phyloP scores from a whole-genome alignment of 345 rosid genomes.

The Aquilaria yunnanensis region DNA sequence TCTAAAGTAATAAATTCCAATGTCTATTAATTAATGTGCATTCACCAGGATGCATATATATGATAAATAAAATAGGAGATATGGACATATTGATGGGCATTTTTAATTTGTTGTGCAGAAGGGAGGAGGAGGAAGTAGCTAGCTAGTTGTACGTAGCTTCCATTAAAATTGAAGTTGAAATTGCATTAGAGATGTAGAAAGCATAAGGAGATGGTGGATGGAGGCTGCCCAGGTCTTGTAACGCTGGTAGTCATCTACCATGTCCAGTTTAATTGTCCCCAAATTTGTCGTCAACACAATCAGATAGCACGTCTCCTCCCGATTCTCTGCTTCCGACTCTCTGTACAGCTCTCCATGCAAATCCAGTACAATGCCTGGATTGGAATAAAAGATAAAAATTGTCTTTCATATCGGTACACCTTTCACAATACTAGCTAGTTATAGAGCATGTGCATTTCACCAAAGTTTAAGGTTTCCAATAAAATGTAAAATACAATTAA shows the following conservation, averaged over 20 bases:
- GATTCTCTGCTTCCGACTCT: slow-evolving; percentile 37
- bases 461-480: neutral
- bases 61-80: too few relatives aligned
- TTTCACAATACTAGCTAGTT: too few relatives aligned
- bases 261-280: slow-evolving; percentile 74
- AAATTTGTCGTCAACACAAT: slow-evolving; percentile 52
- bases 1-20: too few relatives aligned
- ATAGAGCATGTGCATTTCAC: too few relatives aligned
- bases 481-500: neutral
- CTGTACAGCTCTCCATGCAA: slow-evolving; percentile 67
- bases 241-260: slow-evolving; percentile 61
- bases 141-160: too few relatives aligned
- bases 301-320: slow-evolving; percentile 54
- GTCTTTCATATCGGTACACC: too few relatives aligned
- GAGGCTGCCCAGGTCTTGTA: slow-evolving; percentile 74
- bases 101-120: too few relatives aligned
- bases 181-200: slow-evolving; percentile 49
- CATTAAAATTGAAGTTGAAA: slow-evolving; percentile 37
- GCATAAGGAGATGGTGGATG: slow-evolving; percentile 60
- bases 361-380: slow-evolving; percentile 53
- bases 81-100: too few relatives aligned
- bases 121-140: too few relatives aligned
- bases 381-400: neutral
- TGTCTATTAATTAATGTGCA: too few relatives aligned
- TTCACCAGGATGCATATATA: too few relatives aligned